Evolutionary conservation across 208 protist genomes (phyloP), one percentile per base, ranked within the genome.

Genomic region (Angomonas ambiguus): DNA sequence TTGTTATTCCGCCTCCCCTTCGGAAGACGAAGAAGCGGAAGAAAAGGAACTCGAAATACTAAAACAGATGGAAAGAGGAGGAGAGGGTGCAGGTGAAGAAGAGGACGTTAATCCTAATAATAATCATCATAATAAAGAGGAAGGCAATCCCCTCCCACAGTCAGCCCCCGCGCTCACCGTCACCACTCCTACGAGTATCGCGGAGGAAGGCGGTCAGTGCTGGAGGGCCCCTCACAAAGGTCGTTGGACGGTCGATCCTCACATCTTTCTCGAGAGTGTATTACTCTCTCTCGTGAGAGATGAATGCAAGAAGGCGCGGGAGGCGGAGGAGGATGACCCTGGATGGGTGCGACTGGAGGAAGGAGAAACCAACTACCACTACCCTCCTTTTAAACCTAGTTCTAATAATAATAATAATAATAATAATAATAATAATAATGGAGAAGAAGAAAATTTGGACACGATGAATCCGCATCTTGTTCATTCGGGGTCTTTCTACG

Each of bases 241-340:
- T n/a, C 68, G 58, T 27, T 90, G 83, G 81, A 51, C 48, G 31
- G 58, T 84, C 28, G 78, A 87, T 60, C 27, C 67, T 27, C 48
- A 6, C 32, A 67, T 83, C 45, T 72, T 63, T 65, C 58, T 90
- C 48, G 80, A 90, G 60, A 85, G 72, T 63, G 80, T 90, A 25
- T 68, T 90, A 20, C 72, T 90, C 35, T 80, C 83, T 2, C 69
- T 90, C 2, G 76, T 90, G 16, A 70, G 80, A n/a, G 74, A 91
- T 63, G 84, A 91, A 73, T 91, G 80, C 72, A 84, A 82, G 32
- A 73, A 59, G 22, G 81, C 84, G 0, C 80, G 84, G 3, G 81
- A 91, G 70, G 84, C 84, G 10, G 67, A 58, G 25, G 65, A 67
- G 8, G 62, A 76, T 35, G 79, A 91, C 65, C 68, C 74, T 13